Conservation (phyloP, 2,329 filamentous ascomycete genomes). For the Colletotrichum zoysiae region DNA sequence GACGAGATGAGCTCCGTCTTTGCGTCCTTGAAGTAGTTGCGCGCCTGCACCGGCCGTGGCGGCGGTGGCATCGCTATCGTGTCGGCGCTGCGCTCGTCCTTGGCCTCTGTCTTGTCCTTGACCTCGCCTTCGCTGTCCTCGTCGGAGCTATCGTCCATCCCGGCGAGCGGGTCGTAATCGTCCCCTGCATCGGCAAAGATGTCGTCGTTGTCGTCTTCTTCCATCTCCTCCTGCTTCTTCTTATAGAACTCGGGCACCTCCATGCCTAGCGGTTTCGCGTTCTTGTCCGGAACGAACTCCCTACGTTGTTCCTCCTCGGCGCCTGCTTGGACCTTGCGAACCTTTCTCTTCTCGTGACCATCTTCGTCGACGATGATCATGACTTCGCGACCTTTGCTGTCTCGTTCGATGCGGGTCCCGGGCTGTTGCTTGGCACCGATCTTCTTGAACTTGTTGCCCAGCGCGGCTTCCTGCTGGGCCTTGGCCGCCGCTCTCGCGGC, state of each 20-base stretch:
- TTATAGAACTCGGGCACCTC: constrained; percentile 72
- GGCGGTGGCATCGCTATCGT: constrained; percentile 60
- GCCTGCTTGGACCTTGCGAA: constrained; percentile 64
- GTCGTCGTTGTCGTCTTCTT: constrained; percentile 68
- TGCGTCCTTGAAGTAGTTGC: constrained; percentile 74
- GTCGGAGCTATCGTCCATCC: constrained; percentile 60
- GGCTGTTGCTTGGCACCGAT: constrained; percentile 68
- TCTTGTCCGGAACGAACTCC: constrained; percentile 66
- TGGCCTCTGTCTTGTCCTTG: constrained; percentile 45
- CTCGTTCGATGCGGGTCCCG: constrained; percentile 70
- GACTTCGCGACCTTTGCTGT: constrained; percentile 72
- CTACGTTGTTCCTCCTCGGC: constrained; percentile 53
- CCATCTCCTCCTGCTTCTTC: constrained; percentile 59
- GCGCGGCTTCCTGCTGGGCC: constrained; percentile 61
- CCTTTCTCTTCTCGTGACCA: constrained; percentile 74
- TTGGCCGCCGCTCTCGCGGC: constrained; percentile 72
- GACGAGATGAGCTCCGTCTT: constrained; percentile 67
- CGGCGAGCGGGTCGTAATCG: constrained; percentile 76
- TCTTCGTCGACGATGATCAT: constrained; percentile 76
- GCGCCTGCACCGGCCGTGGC: constrained; percentile 56
- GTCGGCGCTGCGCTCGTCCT: constrained; percentile 40
- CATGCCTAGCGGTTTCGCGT: constrained; percentile 72
- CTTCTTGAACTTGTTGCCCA: constrained; percentile 74
- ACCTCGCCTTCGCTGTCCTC: constrained; percentile 56
- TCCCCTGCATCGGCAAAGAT: constrained; percentile 76